Base-by-base conservation (phyloP, 2,329 filamentous ascomycete species). In the Pyrenophora teres region DNA sequence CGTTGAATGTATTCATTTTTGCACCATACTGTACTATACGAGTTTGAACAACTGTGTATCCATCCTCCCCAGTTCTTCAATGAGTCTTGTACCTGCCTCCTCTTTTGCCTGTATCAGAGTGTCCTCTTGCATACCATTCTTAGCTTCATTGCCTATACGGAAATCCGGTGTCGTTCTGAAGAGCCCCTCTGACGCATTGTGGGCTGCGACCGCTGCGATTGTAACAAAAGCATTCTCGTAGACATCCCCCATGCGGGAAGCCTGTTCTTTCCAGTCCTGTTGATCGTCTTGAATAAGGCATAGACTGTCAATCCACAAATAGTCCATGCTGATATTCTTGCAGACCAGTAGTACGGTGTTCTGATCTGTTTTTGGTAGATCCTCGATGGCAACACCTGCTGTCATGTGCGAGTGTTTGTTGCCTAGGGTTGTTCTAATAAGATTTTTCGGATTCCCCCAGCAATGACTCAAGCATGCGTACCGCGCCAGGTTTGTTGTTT, bases 231-330 rank as follows among this genome's bases (percentile, higher is more conserved):
- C n/a, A 2, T 44, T 27, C 7, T 37, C 9, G 2, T 44, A 37
- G 3, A 44, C 12, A 5, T 27, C 41, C 0, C 27, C 50, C 45
- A 53, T 53, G 2, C 35, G 44, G 1, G 45, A 42, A 6, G 45
- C 40, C 21, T 53, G 33, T 16, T 25, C 32, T 3, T 15, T 33
- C 27, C 45, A 53, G 27, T 53, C 50, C 6, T 40, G 18, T 2
- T 30, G 13, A 23, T 35, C 21, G n/a, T 53, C 36, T 30, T 53
- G 45, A 9, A 45, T 12, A 16, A 53, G 40, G 18, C 50, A 53
- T 10, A 49, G 21, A 19, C 43, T 46, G 18, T 49, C 45, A 3
- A 49, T 53, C 45, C 45, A 53, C 2, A 46, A 3, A 30, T 44
- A 40, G 9, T 37, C 2, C 2, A 44, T 16, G 7, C n/a, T 32